These are phyloP conservation scores for Boletus patriciae DNA, from an alignment of 768 basidiomycete species.

Conservation along the genomic window DNA sequence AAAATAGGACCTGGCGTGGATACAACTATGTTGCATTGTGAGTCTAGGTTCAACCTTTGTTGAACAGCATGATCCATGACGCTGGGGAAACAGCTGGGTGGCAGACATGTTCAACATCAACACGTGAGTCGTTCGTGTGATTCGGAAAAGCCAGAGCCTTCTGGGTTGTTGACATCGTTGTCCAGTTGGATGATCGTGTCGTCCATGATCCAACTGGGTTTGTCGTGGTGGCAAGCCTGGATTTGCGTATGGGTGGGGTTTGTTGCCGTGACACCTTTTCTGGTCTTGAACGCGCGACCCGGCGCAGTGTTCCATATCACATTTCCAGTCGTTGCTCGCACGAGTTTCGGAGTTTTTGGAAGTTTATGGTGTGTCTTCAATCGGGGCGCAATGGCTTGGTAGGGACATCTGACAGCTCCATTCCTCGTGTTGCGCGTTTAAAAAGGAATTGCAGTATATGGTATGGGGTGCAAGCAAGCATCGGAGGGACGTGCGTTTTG, in stretches of 20 bases:
- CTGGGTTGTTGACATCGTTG: slow-evolving; percentile 2
- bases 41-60: slow-evolving; percentile 20
- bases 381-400: slow-evolving; percentile 73
- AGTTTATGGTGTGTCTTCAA: slow-evolving; percentile 79
- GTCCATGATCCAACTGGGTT: slow-evolving; percentile 68
- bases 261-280: slow-evolving; percentile 62
- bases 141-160: background rate
- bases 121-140: slow-evolving; percentile 47
- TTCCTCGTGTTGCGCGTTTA: slow-evolving; percentile 15
- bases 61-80: background rate
- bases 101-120: slow-evolving; percentile 80
- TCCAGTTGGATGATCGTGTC: slow-evolving; percentile 74
- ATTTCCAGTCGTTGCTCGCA: slow-evolving; percentile 71
- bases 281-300: slow-evolving; percentile 74
- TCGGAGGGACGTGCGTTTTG: slow-evolving; percentile 77
- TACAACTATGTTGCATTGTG: slow-evolving; percentile 70
- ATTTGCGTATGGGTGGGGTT: slow-evolving; percentile 72
- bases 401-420: slow-evolving; percentile 29
- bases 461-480: slow-evolving; percentile 80
- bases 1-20: slow-evolving; percentile 63
- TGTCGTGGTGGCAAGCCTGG: slow-evolving; percentile 87
- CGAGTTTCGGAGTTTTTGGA: slow-evolving; percentile 79
- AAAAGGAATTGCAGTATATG: slow-evolving; percentile 49
- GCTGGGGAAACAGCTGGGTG: slow-evolving; percentile 57
- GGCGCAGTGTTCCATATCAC: slow-evolving; percentile 77